Evolutionary conservation across 805 yeast genomes (phyloP), one percentile per base, ranked within the genome.

Genomic region (Teunomyces panamensis): DNA sequence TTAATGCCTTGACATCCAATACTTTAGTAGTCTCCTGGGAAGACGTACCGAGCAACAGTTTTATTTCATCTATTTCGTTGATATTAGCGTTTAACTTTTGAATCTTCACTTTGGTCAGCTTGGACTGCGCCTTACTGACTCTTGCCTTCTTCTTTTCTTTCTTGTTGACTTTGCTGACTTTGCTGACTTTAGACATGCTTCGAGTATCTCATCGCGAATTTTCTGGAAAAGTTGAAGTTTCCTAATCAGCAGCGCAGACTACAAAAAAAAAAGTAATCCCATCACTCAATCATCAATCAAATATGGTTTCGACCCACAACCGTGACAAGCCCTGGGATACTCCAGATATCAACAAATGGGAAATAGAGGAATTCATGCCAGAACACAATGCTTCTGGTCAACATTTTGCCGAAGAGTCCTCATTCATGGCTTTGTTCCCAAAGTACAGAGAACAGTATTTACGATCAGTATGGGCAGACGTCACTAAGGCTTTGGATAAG

Each of bases 241-340:
- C 29, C 29, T 20, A 29, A 3, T 37, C 28, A 11, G 14, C 5
- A 20, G 9, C 9, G 9, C n/a, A 37, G 26, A 42, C 44, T 30
- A 20, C 13, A 29, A 14, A 32, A 13, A 43, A 43, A 43, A 30
- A 26, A 24, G n/a, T 3, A n/a, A 42, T 42, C 44, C 20, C 44
- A 43, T 35, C 41, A 37, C n/a, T 27, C 41, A 17, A 26, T 35
- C 42, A 42, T 11, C 28, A 43, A 16, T 9, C 39, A 26, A 26
- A 8, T 39, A 92, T 92, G 99, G 89, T 86, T 20, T 89, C 97
- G 1, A 89, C 96, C 42, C 91, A 92, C 67, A 89, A 94, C 67
- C 85, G 83, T 62, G 98, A 94, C 59, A 92, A 92, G 68, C 98
- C 98, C 45, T 91, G 98, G 98, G 98, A 91, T 64, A 91, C 96